Evolutionary conservation across 2,329 filamentous ascomycete species (phyloP), one percentile per base, ranked within the genome.

Genomic region (Fusarium secorum): DNA sequence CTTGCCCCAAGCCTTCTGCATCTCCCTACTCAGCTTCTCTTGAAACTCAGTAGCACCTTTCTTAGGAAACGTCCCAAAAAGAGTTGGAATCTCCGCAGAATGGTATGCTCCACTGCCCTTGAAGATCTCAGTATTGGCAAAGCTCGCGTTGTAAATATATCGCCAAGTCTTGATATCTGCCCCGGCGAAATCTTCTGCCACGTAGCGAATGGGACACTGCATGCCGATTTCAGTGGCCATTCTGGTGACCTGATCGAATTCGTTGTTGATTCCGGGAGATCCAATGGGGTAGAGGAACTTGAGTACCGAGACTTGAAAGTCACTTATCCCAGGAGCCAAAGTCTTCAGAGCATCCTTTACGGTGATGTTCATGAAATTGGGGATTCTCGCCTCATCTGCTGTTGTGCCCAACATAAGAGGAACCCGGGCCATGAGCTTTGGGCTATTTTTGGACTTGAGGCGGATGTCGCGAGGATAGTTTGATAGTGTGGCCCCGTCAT

Each of bases 141-240:
- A 87, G 73, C 85, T 83, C 10, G 81, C 85, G 56, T 84, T 81
- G 74, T 83, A 87, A 33, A 81, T 79, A 60, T 82, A 85, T 32
- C 80, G 78, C 82, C 83, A 87, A 13, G 81, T 77, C 0, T 81
- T 79, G 11, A 85, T 78, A 13, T 75, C 79, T 7, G 78, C 74
- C 0, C 61, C 38, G 0, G 71, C 60, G 14, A 81, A 81, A 5
- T 81, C 80, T 5, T 78, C 71, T 8, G 78, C 73, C 11, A 79
- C 76, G 4, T 71, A 51, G 13, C 62, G 71, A 5, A 64, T 49
- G 0, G 74, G 68, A 9, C 77, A 79, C 17, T 72, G 71, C 26
- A 71, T 74, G 4, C 49, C 33, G 11, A 74, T 38, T 17, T 79
- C 75, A 14, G 72, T 76, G 15, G 57, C 33, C 7, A 78, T 46